These are phyloP conservation scores for Dovyalis caffra DNA, from an alignment of 345 rosid genomes.

Conservation along the genomic window DNA sequence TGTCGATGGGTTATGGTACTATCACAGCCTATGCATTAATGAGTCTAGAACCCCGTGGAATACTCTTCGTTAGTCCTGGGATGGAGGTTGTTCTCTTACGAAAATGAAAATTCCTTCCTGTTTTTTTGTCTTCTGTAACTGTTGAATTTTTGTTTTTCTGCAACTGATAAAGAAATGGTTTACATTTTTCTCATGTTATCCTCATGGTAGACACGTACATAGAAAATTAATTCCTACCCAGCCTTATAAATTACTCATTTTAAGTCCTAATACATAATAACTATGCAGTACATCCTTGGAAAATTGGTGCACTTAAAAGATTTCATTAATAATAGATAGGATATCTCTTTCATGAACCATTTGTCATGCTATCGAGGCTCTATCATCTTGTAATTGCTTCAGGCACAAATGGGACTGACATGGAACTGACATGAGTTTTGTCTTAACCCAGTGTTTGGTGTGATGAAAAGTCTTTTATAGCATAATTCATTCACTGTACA, in stretches of 20 bases:
- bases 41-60: constrained; percentile 96
- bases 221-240: too few relatives aligned
- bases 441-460: too few relatives aligned
- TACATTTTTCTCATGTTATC: neutral
- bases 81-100: constrained; percentile 56
- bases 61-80: constrained; percentile 78
- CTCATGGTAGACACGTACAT: neutral
- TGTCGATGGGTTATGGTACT: constrained; percentile 90
- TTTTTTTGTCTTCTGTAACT: neutral
- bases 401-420: neutral
- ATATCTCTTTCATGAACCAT: neutral
- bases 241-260: too few relatives aligned
- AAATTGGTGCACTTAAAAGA: neutral
- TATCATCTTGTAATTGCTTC: neutral
- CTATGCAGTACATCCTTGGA: neutral
- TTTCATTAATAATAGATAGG: neutral
- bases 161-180: neutral
- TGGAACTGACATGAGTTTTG: neutral
- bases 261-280: neutral
- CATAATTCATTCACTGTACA: neutral
- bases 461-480: neutral
- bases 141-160: neutral
- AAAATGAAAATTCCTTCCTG: neutral
- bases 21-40: constrained; percentile 82
- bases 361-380: neutral